Base-by-base conservation (phyloP, 495 filamentous ascomycete species). In the Filosporella fistucella region DNA sequence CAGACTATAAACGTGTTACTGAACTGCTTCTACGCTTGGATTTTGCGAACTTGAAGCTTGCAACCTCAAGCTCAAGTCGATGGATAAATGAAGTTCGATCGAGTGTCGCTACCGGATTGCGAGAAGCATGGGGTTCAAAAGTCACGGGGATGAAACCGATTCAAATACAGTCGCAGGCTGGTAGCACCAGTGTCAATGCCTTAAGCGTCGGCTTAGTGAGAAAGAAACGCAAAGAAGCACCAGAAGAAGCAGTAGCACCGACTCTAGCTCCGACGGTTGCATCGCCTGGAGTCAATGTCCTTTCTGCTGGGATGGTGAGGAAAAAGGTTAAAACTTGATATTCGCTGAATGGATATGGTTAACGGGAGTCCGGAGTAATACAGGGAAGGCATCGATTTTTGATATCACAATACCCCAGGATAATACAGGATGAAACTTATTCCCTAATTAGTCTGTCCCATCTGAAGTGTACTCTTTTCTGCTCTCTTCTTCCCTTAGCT, bases 11-110 rank as follows among this genome's bases (percentile, higher is more conserved):
- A 49, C 74, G 79, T 9, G 78, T 83, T n/a, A 78, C 81, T 46
- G 85, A 94, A 54, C 66, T 88, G 26, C 70, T 98, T 1, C 75
- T 96, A n/a, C 78, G 84, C 20, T 77, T 91, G 12, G 88, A 96
- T 61, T 96, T 96, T 64, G 81, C 80, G 10, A 83, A 80, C 28
- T 54, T 82, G 20, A 73, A 81, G 2, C 75, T 85, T n/a, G 84
- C 89, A 4, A 66, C 66, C 12, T 67, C 70, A 18, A 89, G 86
- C 58, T 90, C 88, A 9, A 68, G 64, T 44, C 76, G 81, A 32
- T 96, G 90, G 85, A 73, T 86, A 17, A 76, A 79, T 37, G 62
- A 74, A 58, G 59, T 65, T 20, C 29, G 58, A 65, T 74, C 60
- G 72, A 83, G 59, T 80, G 64, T 70, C 64, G 9, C 60, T 61